Conservation (phyloP, 2,329 filamentous ascomycete species). For the Fusarium oxysporum region DNA sequence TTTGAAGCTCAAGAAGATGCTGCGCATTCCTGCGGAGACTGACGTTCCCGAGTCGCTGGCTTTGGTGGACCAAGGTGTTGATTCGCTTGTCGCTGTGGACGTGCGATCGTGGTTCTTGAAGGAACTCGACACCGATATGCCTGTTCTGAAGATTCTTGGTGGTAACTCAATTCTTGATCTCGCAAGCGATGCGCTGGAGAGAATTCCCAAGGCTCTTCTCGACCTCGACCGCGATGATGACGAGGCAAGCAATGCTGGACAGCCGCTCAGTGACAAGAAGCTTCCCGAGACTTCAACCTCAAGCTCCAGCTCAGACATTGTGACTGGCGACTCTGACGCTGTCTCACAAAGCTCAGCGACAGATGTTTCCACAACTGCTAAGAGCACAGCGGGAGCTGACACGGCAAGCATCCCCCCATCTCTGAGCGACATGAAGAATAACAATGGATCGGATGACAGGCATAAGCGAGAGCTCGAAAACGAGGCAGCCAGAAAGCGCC, state of each 20-base stretch:
- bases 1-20: slow-evolving; percentile 13
- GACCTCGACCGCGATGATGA: neutral
- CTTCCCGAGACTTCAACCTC: neutral
- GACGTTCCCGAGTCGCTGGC: neutral
- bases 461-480: neutral
- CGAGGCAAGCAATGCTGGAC: neutral
- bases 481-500: neutral
- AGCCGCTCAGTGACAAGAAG: neutral
- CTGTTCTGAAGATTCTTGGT: slow-evolving; percentile 55
- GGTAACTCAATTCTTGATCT: slow-evolving; percentile 29
- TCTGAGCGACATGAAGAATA: neutral
- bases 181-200: neutral
- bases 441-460: neutral
- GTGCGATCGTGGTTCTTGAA: slow-evolving; percentile 64
- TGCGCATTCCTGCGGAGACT: neutral
- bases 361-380: neutral
- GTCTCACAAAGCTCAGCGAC: slow-evolving; percentile 6
- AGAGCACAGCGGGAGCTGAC: slow-evolving; percentile 1
- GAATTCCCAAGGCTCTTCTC: neutral
- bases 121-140: slow-evolving; percentile 55
- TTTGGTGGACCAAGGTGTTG: slow-evolving; percentile 37
- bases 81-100: slow-evolving; percentile 50
- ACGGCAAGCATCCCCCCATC: slow-evolving; percentile 8
- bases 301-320: slow-evolving; percentile 1
- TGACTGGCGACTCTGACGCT: neutral